Evolutionary conservation across 2,329 filamentous ascomycete genomes (phyloP), one percentile per base, ranked within the genome.

Genomic region (Xylaria sp.): DNA sequence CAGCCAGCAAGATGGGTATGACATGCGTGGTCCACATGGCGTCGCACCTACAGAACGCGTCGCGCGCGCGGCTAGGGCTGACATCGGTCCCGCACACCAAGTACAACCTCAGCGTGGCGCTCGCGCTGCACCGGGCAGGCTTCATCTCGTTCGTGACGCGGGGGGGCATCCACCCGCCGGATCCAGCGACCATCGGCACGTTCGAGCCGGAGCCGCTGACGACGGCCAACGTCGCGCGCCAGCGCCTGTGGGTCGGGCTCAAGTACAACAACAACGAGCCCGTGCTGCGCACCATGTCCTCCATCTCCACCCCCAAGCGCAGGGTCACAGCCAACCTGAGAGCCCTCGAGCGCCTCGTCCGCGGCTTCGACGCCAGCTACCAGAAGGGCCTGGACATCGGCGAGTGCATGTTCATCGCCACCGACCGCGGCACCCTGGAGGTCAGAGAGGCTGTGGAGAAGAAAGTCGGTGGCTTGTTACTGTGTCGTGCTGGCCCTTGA

Each of bases 1-100:
- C 23, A 1, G 3, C 48, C 52, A n/a, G n/a, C 46, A 79, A 71
- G 48, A 91, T 91, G 89, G 90, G 87, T 71, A 85, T 97, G 78
- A 81, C 85, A 74, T 87, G 89, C 77, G 85, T 96, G 67, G 84
- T 87, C 71, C 82, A 94, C 81, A 87, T 93, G 79, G 96, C 91
- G 83, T 93, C 92, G 68, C 93, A 97, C 80, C 84, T 97, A 59
- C 91, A 95, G 77, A 97, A 97, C 81, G 91, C 91, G 68, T 90
- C 90, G 58, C 88, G 88, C 72, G 92, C 91, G n/a, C 88, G 90
- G 1, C 87, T 97, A 0, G 91, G 90, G 68, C 82, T 96, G 52
- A 97, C 93, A 31, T 96, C 92, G 7, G 85, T 97, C 65, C 87
- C 89, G 46, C 89, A 90, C 79, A 89, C 87, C 51, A 93, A 93